Evolutionary conservation across 768 basidiomycete species (phyloP), one percentile per base, ranked within the genome.

Genomic region (Agaricus sinodeliciosus): DNA sequence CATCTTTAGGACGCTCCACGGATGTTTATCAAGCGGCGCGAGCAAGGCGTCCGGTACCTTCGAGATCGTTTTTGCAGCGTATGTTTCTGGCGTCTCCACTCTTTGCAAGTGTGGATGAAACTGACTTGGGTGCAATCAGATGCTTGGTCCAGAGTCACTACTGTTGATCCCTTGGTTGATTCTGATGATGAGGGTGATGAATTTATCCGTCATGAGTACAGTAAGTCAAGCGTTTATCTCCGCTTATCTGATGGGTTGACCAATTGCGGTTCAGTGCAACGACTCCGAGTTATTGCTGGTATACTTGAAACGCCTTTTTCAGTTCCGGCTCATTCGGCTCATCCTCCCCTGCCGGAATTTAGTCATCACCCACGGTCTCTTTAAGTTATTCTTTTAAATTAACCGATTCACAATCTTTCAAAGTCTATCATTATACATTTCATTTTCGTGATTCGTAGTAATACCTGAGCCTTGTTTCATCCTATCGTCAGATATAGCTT

Each of bases 171-270:
- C n/a, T 69, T 90, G 26, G 67, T 74, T 46, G 86, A 89, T 65
- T 90, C 88, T 26, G 88, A 89, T 55, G 85, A 87, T 40, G 85
- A 87, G 61, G 75, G 71, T 12, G 85, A 89, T 60, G 84, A 85
- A 59, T 72, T 85, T 58, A 70, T 77, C 34, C 77, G 81, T 28
- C 69, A 77, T 43, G 87, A 89, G 59, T 87, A 86, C 59, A 66
- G 87, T 88, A 55, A 49, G 79, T 63, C 25, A 45, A 37, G 45
- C 26, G n/a, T 16, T n/a, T 26, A 9, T 5, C 15, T 3, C 26
- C 26, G 27, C 27, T 46, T 27, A 39, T 19, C 9, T 16, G n/a
- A 27, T 22, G 18, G 26, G n/a, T 26, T 52, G 26, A 28, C 37
- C 15, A 40, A 18, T n/a, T 12, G 9, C 19, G 13, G 16, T 31